phyloP scores from a whole-genome alignment of 352 stramenopile genomes.

The Blastocystis sp. region DNA sequence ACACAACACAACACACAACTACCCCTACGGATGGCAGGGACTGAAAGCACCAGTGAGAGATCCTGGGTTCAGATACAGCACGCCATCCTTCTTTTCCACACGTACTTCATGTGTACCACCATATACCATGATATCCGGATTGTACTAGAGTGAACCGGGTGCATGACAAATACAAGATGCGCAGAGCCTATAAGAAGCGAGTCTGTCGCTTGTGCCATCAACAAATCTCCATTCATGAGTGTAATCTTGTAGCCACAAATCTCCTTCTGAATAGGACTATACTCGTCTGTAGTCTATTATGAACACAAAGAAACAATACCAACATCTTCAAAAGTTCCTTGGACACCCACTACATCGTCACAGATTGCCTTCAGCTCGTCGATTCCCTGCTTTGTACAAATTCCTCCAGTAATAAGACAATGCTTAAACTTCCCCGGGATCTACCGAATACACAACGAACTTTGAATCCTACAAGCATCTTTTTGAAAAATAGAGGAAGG shows the following conservation, averaged over 20 bases:
- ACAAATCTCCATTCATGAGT: not conserved
- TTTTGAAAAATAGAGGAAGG: conserved; percentile 40
- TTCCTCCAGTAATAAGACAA: conserved; percentile 1
- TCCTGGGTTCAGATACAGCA: conserved; percentile 37
- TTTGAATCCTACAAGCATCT: conserved; percentile 7
- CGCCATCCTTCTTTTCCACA: conserved; percentile 6
- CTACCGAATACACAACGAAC: not conserved
- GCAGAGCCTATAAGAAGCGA: not conserved
- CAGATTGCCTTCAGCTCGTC: conserved; percentile 16
- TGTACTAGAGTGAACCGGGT: not conserved
- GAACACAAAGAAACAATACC: not conserved
- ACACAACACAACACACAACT: not conserved
- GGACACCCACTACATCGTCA: not conserved
- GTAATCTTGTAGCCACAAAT: conserved; percentile 27
- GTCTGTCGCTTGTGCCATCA: not conserved
- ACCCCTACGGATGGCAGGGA: not conserved
- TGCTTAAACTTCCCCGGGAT: conserved; percentile 59
- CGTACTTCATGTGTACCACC: conserved; percentile 20
- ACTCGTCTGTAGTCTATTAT: not conserved
- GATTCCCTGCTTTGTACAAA: not conserved
- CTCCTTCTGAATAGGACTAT: not conserved
- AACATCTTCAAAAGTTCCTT: conserved; percentile 18
- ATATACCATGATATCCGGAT: conserved; percentile 51
- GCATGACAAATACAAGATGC: not conserved
- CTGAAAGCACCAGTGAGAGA: conserved; percentile 30